Base-by-base conservation (phyloP, 768 basidiomycete species). In the Suillus weaverae region DNA sequence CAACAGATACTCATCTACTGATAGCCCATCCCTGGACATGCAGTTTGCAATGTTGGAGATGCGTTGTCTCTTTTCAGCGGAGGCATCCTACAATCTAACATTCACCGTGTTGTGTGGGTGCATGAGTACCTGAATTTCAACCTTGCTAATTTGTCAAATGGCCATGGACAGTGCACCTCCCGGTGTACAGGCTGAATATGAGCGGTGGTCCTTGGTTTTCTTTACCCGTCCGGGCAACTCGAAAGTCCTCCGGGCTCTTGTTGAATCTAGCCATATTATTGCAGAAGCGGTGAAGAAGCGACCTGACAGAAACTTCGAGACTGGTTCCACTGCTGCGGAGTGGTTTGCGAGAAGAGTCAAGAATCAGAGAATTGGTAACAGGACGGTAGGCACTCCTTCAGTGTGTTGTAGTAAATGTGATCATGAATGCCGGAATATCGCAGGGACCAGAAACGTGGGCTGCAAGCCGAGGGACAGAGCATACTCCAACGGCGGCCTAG, bases 131-230 rank as follows among this genome's bases (percentile, higher is more conserved):
- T 57, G 22, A 38, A 26, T 38, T 10, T 9, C 55, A 38, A 4
- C 22, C 22, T 38, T 38, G 9, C 14, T 57, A 18, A 57, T 38
- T 9, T 18, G 22, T 26, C 8, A 16, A 26, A 57, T 38, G 22
- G 18, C 55, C 4, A 5, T 38, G 55, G 22, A 57, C 4, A 57
- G 55, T 0, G 82, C 87, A 14, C 86, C 90, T 0, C 89, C 89
- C 0, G 84, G 86, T 11, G 65, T 73, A 4, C 90, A 92, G 72
- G 76, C 76, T 2, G 71, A 77, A 7, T 73, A 79, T 39, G 84
- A 84, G 38, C 81, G 89, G 14, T 90, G 86, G 84, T 90, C 89
- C 4, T 75, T 90, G 16, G 88, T 87, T 0, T 91, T 84, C 73
- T 90, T 91, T 76, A 85, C 83, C 0, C 80, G 90, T 22, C 89